Evolutionary conservation across 2,329 filamentous ascomycete genomes (phyloP).

Genomic region (Botrytis fragariae): DNA sequence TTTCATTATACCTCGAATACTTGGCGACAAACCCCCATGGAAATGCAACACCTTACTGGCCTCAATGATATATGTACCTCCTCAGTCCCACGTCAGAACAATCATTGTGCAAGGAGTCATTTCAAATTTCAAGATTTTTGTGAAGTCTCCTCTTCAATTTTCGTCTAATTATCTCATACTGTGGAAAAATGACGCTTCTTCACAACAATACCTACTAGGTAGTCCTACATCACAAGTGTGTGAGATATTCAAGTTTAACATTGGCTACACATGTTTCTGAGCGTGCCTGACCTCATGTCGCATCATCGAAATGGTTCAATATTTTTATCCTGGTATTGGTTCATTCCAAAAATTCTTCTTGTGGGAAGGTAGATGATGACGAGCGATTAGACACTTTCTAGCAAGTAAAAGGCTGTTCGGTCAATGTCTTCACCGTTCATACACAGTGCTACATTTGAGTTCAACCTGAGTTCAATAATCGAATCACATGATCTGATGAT

Average conservation of each 20-base stretch:
- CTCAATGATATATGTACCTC: not conserved
- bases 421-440: not conserved
- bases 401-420: not conserved
- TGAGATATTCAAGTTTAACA: not conserved
- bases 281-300: not conserved
- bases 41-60: not conserved
- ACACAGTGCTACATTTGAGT: not conserved
- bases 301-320: not conserved
- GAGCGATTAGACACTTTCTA: not conserved
- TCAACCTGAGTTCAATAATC: not conserved
- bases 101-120: not conserved
- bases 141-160: not conserved
- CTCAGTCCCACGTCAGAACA: not conserved
- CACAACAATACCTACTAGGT: not conserved
- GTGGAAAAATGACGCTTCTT: not conserved
- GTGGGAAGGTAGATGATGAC: not conserved
- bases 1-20: conserved; percentile 15
- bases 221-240: not conserved
- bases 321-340: not conserved
- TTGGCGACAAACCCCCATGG: not conserved
- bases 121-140: not conserved
- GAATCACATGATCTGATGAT: not conserved
- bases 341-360: not conserved
- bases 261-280: not conserved
- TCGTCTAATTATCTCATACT: not conserved